Conservation (phyloP, 2,329 filamentous ascomycete species). For the Atkinsonella hypoxylon region DNA sequence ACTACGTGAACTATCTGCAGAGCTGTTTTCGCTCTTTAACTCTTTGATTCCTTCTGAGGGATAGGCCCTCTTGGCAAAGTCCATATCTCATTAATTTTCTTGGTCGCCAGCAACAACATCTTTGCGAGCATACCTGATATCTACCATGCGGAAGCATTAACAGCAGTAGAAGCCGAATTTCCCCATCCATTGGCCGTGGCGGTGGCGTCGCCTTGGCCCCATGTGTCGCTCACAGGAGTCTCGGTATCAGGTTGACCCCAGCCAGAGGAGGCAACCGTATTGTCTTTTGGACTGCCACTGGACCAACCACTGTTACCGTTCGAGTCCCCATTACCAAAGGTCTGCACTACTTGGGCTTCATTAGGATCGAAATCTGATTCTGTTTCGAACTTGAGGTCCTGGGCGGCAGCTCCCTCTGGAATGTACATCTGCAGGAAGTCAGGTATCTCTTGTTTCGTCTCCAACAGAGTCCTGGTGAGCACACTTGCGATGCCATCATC, state of each 20-base stretch:
- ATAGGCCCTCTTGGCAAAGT: background rate
- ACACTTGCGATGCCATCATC: constrained; percentile 63
- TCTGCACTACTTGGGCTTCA: constrained; percentile 10
- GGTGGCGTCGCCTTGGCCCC: background rate
- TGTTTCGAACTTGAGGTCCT: constrained; percentile 41
- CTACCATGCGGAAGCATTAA: background rate
- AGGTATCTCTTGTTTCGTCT: constrained; percentile 66
- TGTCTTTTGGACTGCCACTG: background rate
- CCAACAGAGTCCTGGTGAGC: constrained; percentile 70
- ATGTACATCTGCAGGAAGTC: constrained; percentile 62
- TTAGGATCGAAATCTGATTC: constrained; percentile 40
- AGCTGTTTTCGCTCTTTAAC: background rate
- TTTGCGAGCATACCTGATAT: background rate
- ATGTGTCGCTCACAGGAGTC: background rate
- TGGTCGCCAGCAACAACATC: too few relatives aligned
- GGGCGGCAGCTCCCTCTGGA: constrained; percentile 39
- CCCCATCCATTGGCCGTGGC: background rate
- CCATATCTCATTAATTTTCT: too few relatives aligned
- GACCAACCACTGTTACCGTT: constrained; percentile 7
- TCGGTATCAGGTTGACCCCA: background rate
- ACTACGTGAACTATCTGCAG: background rate
- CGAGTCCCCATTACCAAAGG: constrained; percentile 8
- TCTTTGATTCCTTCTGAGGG: background rate
- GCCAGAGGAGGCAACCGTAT: constrained; percentile 7
- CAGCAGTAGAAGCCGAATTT: background rate